These are phyloP conservation scores for Blastocystis hominis DNA, from an alignment of 352 stramenopile species.

Conservation along the genomic window DNA sequence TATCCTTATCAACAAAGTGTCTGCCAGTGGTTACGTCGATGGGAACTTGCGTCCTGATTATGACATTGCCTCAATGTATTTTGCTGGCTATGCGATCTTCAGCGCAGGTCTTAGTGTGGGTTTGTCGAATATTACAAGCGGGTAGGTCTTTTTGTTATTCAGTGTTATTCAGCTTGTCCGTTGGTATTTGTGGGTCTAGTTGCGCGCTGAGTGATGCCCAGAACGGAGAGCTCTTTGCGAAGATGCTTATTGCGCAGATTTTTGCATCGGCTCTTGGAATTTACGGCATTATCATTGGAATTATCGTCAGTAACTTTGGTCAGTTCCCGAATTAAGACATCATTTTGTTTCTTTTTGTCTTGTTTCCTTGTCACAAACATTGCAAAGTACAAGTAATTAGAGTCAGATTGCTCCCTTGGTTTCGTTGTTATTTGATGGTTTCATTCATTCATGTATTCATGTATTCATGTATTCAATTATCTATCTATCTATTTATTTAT, in stretches of 20 bases:
- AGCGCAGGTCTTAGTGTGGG: slow-evolving; percentile 73
- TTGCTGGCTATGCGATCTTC: slow-evolving; percentile 76
- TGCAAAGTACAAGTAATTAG: neutral
- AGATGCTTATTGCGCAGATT: slow-evolving; percentile 82
- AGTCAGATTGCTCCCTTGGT: neutral
- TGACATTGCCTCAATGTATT: slow-evolving; percentile 71
- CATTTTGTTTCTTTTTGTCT: slow-evolving; percentile 2
- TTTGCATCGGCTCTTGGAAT: slow-evolving; percentile 79
- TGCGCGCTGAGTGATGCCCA: slow-evolving; percentile 78
- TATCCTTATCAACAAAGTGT: slow-evolving; percentile 76
- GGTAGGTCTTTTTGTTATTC: slow-evolving; percentile 63
- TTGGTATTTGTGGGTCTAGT: slow-evolving; percentile 76
- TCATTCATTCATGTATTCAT: neutral
- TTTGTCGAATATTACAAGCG: slow-evolving; percentile 77
- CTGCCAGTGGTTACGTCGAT: neutral
- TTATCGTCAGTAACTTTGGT: slow-evolving; percentile 79
- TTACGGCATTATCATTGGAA: slow-evolving; percentile 80
- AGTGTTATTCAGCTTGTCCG: slow-evolving; percentile 67
- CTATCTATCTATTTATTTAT: no score
- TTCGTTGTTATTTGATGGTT: no score
- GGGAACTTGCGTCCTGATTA: neutral
- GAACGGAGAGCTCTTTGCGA: slow-evolving; percentile 76
- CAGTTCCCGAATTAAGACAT: slow-evolving; percentile 73
- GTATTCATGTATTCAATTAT: neutral
- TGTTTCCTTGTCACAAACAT: no score